Evolutionary conservation across 768 basidiomycete species (phyloP).

Genomic region (Cyclocybe aegerita): DNA sequence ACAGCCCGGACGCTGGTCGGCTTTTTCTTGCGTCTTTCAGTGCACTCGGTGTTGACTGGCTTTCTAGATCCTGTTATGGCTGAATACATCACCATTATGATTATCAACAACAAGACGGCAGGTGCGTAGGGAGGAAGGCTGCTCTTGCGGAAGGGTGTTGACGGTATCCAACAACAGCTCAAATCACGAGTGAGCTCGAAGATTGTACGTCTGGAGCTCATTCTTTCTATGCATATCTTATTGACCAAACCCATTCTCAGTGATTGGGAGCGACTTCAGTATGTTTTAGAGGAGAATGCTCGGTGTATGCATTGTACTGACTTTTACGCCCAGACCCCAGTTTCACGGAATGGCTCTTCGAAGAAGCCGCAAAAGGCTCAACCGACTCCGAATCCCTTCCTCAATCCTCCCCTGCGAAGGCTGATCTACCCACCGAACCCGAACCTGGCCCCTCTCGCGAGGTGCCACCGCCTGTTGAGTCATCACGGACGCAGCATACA

Average conservation of each 20-base stretch:
- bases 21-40: constrained; percentile 14
- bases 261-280: constrained; percentile 86
- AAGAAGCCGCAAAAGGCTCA: constrained; percentile 71
- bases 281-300: constrained; percentile 20
- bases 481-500: constrained; percentile 43
- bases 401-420: constrained; percentile 34
- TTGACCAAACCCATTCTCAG: constrained; percentile 25
- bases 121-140: constrained; percentile 41
- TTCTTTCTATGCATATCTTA: constrained; percentile 1
- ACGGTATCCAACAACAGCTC: constrained; percentile 43
- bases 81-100: constrained; percentile 94
- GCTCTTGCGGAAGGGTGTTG: constrained; percentile 12
- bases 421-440: constrained; percentile 27
- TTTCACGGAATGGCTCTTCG: constrained; percentile 90
- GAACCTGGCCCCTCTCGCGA: constrained; percentile 26
- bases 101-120: constrained; percentile 87
- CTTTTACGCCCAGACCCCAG: constrained; percentile 52
- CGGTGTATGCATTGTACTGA: constrained; percentile 4
- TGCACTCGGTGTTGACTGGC: constrained; percentile 14
- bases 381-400: constrained; percentile 46
- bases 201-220: constrained; percentile 53
- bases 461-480: constrained; percentile 33
- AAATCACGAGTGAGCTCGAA: constrained; percentile 86
- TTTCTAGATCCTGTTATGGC: constrained; percentile 83
- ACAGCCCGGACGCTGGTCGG: constrained; percentile 74